Base-by-base conservation (phyloP, 2,329 filamentous ascomycete species). In the Ascochyta pisi region DNA sequence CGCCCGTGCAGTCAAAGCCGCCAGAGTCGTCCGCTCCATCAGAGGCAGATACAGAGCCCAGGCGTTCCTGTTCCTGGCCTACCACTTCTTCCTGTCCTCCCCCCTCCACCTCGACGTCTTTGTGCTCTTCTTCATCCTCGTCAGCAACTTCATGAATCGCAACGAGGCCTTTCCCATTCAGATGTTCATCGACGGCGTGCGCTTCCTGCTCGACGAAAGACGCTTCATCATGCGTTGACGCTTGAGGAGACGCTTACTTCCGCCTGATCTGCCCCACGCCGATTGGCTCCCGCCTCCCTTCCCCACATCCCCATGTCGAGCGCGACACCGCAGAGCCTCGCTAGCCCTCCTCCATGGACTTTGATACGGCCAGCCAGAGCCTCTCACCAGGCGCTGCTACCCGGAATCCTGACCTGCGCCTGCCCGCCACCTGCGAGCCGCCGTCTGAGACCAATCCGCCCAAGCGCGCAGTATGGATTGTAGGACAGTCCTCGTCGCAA, bases 341-440 rank as follows among this genome's bases (percentile, higher is more conserved):
- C 57, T 37, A 57, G 40, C 39, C 43, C 48, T 44, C 45, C 55
- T 40, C 58, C 40, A 76, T 76, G 73, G 71, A 76, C 62, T 63
- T 74, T 55, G 73, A 74, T 46, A 66, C 67, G 4, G 65, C 65
- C 16, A 74, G 71, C 50, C 70, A 73, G 58, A 73, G 70, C 58
- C 71, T 76, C 15, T 76, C 75, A 34, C 74, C 74, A 24, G 63
- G 64, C 42, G 69, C 70, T 46, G 73, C 69, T 23, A 70, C 66
- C 24, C 67, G 69, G 34, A 65, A 71, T 41, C 63, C 79, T 10
- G 79, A 77, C 59, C 78, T 86, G 9, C 79, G 88, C 65, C 84
- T 98, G 3, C 94, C 94, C 1, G 81, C 88, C 31, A 96, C 91
- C 64, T 96, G 92, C 73, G 91, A 96, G 66, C 94, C 94, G 24